These are phyloP conservation scores for Chernovozyma aurita DNA, from an alignment of 1,139 yeast genomes.

Conservation along the genomic window DNA sequence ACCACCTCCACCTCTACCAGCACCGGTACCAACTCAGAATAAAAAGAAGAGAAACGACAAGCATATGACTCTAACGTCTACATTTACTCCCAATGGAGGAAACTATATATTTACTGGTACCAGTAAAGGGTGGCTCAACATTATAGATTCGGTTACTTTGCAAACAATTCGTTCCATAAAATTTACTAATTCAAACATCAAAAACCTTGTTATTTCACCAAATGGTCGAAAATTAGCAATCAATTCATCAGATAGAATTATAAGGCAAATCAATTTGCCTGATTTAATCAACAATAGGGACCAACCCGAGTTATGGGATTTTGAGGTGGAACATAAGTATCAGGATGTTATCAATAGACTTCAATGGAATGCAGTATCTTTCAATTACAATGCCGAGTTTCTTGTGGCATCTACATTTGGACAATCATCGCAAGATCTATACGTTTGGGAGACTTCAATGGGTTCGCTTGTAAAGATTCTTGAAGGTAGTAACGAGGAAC, in stretches of 20 bases:
- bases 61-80: constrained; percentile 28
- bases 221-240: constrained; percentile 69
- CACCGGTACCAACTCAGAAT: no score
- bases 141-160: constrained; percentile 30
- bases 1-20: constrained; percentile 3
- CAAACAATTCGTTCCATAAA: constrained; percentile 46
- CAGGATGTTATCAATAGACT: constrained; percentile 87
- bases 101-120: constrained; percentile 73
- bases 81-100: constrained; percentile 40
- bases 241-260: constrained; percentile 78
- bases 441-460: constrained; percentile 88
- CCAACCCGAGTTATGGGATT: constrained; percentile 37
- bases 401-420: constrained; percentile 87
- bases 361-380: constrained; percentile 83
- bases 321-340: constrained; percentile 75
- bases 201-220: constrained; percentile 60
- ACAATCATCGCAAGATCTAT: constrained; percentile 79
- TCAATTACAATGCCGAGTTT: constrained; percentile 79
- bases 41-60: constrained; percentile 18
- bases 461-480: constrained; percentile 85
- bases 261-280: constrained; percentile 63
- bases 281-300: constrained; percentile 31
- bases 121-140: constrained; percentile 70
- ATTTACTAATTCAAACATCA: constrained; percentile 67
- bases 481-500: constrained; percentile 88